phyloP scores from a whole-genome alignment of 2,329 filamentous ascomycete species.

The Exophiala xenobiotica region DNA sequence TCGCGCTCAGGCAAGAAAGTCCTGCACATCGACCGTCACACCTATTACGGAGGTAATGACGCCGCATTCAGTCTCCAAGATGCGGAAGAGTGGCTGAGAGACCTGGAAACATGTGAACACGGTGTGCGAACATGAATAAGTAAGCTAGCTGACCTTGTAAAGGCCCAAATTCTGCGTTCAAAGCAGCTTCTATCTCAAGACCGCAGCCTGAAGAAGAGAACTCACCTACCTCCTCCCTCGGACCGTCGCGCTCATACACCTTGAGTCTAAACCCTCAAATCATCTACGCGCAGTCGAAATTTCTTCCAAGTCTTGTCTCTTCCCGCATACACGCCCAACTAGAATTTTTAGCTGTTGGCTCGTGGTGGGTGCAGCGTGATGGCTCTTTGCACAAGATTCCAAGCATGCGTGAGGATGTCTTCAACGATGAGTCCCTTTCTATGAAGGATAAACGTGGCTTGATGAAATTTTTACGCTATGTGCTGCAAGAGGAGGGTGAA shows the following conservation, averaged over 20 bases:
- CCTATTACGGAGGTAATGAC: slow-evolving; percentile 83
- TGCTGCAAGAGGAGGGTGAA: slow-evolving; percentile 65
- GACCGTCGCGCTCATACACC: slow-evolving; percentile 72
- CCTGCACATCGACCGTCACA: slow-evolving; percentile 82
- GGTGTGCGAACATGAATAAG: not conserved
- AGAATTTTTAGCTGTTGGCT: slow-evolving; percentile 89
- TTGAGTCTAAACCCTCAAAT: slow-evolving; percentile 82
- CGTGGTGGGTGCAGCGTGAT: slow-evolving; percentile 72
- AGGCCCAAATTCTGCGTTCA: slow-evolving; percentile 35
- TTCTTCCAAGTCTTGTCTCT: slow-evolving; percentile 79
- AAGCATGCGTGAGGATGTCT: slow-evolving; percentile 87
- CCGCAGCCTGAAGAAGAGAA: not conserved
- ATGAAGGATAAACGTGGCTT: slow-evolving; percentile 78
- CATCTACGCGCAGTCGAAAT: slow-evolving; percentile 76
- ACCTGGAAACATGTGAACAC: slow-evolving; percentile 40
- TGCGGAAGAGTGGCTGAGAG: slow-evolving; percentile 69
- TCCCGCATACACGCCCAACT: slow-evolving; percentile 85
- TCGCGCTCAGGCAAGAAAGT: slow-evolving; percentile 90
- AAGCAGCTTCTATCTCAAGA: slow-evolving; percentile 30
- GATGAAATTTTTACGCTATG: slow-evolving; percentile 93
- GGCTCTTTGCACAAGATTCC: slow-evolving; percentile 68
- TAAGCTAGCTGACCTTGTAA: not conserved
- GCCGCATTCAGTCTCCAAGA: slow-evolving; percentile 84
- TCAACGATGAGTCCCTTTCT: slow-evolving; percentile 72
- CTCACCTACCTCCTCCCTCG: slow-evolving; percentile 50